Base-by-base conservation (phyloP, 2,329 filamentous ascomycete genomes). In the Xylariaceae sp. region DNA sequence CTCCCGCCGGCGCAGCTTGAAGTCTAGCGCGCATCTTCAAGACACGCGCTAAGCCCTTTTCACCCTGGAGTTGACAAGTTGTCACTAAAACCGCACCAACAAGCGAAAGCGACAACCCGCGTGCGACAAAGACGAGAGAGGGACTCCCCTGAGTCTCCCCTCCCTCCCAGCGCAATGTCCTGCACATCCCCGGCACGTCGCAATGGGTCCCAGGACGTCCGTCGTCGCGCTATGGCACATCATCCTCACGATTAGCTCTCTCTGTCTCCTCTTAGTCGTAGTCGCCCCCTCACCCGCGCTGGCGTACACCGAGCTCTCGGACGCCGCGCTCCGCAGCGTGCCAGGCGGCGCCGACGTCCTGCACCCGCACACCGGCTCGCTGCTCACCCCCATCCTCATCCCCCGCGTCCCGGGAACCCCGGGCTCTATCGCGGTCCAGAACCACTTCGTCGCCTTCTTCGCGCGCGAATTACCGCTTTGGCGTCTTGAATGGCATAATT, bases 391-490 rank as follows among this genome's bases (percentile, higher is more conserved):
- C 1, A 92, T 99, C 68, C 80, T 99, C 56, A 86, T 88, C 54
- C 88, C 94, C 1, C 89, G 94, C 62, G 92, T 99, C 0, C 90
- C 94, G 5, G 94, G 92, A 13, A 96, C 92, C 0, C 80, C 86
- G 1, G 92, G 91, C 34, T 90, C 88, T 11, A 73, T 76, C 13
- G 81, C 81, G 55, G 90, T 89, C 2, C 88, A 94, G 67, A 80
- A 84, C 49, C 93, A 97, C 75, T 91, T 99, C 70, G 83, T 87
- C 69, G 77, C 88, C 72, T 97, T 94, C 81, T 96, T 97, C 76
- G 75, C 75, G 53, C 79, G 78, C 4, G 78, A 86, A 15, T 83
- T 97, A 18, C 92, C 93, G 0, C 77, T 83, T 42, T 99, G 94
- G 94, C 82, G 78, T 4, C 73, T 96, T 49, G 81, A 87, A 52